These are phyloP conservation scores for Pythium chondricola DNA, from an alignment of 352 stramenopile genomes.

Conservation along the genomic window DNA sequence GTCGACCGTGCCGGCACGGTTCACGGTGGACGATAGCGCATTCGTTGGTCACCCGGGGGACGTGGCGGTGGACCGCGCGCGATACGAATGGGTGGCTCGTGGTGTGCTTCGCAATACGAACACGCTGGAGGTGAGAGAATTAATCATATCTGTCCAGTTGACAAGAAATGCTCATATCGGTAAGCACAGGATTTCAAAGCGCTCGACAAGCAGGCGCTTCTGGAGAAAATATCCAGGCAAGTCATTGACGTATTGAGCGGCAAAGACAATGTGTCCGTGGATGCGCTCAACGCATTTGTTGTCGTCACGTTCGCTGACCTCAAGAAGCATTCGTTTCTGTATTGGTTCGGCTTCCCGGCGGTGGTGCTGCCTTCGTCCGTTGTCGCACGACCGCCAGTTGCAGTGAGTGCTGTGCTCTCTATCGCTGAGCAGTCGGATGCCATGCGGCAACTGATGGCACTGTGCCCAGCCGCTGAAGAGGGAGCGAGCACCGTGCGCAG, in stretches of 20 bases:
- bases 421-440: constrained; percentile 28
- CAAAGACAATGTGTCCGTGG: constrained; percentile 17
- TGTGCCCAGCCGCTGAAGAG: too few species aligned
- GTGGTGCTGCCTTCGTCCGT: constrained; percentile 40
- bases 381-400: constrained; percentile 19
- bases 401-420: constrained; percentile 31
- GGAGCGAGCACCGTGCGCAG: too few species aligned
- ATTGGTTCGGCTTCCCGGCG: constrained; percentile 92
- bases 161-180: too few species aligned
- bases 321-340: constrained; percentile 91
- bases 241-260: constrained; percentile 29
- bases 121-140: constrained; percentile 62
- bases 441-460: constrained; percentile 33
- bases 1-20: constrained; percentile 50
- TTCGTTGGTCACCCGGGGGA: constrained; percentile 23
- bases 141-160: not conserved
- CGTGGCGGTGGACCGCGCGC: constrained; percentile 30
- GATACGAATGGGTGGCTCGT: constrained; percentile 73
- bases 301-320: constrained; percentile 90
- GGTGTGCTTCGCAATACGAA: constrained; percentile 81
- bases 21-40: constrained; percentile 69
- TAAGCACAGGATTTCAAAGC: constrained; percentile 71
- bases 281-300: constrained; percentile 79
- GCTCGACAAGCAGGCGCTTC: constrained; percentile 72
- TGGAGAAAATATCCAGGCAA: constrained; percentile 34